These are phyloP conservation scores for Diplotaxis tenuifolia DNA, from an alignment of 345 rosid genomes.

Conservation along the genomic window DNA sequence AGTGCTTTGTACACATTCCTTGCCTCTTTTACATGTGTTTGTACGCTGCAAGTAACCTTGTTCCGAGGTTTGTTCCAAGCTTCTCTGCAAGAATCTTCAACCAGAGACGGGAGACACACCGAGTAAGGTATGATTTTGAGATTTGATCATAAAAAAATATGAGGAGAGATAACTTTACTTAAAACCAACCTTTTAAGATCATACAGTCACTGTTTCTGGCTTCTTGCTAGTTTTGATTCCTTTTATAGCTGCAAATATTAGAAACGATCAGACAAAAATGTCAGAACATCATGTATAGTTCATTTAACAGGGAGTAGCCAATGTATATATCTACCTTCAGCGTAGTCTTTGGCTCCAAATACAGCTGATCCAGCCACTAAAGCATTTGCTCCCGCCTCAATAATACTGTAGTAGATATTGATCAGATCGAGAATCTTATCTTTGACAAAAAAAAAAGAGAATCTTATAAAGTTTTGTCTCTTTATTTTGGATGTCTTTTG, in stretches of 20 bases:
- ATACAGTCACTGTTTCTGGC: slow-evolving; percentile 74
- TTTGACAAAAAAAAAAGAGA: no score
- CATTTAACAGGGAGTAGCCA: no score
- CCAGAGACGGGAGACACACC: background rate
- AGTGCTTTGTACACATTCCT: slow-evolving; percentile 26
- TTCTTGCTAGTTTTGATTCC: no score
- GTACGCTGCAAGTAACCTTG: slow-evolving; percentile 8
- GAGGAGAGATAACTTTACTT: slow-evolving; percentile 2
- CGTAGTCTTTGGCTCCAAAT: slow-evolving; percentile 89
- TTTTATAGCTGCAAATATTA: no score
- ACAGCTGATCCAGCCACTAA: slow-evolving; percentile 95
- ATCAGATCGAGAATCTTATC: no score
- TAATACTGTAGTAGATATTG: no score
- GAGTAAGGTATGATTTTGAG: background rate
- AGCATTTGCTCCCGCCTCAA: slow-evolving; percentile 94
- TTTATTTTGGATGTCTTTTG: no score
- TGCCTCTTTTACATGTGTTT: slow-evolving; percentile 6
- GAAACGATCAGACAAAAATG: no score
- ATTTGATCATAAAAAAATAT: background rate
- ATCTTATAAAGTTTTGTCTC: no score
- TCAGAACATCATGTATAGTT: no score
- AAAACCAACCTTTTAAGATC: slow-evolving; percentile 21
- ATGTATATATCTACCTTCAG: slow-evolving; percentile 54
- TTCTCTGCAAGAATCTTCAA: slow-evolving; percentile 24
- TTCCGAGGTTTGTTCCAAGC: slow-evolving; percentile 11